Evolutionary conservation across 1,139 yeast genomes (phyloP).

Genomic region (Lodderomyces oxycetoniae): DNA sequence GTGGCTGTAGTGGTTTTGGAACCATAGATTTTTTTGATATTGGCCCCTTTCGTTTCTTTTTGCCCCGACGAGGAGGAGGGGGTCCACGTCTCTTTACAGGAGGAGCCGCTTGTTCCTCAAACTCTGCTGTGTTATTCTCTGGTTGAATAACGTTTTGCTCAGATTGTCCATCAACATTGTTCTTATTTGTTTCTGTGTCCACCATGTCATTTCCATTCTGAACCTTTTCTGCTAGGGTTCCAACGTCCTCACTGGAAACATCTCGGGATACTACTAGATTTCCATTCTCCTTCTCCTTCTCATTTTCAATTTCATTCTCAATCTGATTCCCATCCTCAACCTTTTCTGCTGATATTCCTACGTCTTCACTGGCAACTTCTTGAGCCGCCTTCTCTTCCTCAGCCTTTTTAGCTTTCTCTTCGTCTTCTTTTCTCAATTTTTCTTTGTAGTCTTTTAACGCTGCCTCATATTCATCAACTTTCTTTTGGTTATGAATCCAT

Average conservation of each 20-base stretch:
- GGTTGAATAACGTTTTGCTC: background rate
- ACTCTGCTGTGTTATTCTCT: background rate
- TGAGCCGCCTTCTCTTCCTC: slow-evolving; percentile 18
- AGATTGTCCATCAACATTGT: background rate
- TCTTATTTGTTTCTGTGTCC: background rate
- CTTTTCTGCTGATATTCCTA: too few relatives aligned
- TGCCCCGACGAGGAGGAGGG: slow-evolving; percentile 19
- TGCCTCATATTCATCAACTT: slow-evolving; percentile 45
- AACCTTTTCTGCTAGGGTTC: slow-evolving; percentile 1
- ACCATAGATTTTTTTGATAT: slow-evolving; percentile 18
- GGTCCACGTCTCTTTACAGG: slow-evolving; percentile 19
- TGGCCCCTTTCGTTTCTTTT: slow-evolving; percentile 20
- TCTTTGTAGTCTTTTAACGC: slow-evolving; percentile 29
- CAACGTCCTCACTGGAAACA: background rate
- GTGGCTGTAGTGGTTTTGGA: slow-evolving; percentile 24
- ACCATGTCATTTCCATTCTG: slow-evolving; percentile 8
- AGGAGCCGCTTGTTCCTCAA: slow-evolving; percentile 6
- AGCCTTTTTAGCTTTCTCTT: slow-evolving; percentile 21
- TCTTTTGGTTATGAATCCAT: slow-evolving; percentile 52
- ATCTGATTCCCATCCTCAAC: slow-evolving; percentile 31
- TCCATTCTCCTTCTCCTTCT: slow-evolving; percentile 11
- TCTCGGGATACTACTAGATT: background rate
- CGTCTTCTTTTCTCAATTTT: slow-evolving; percentile 20
- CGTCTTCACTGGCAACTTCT: too few relatives aligned
- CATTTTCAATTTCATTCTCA: slow-evolving; percentile 45